Evolutionary conservation across 2,329 filamentous ascomycete species (phyloP).

Genomic region (Capronia americana): DNA sequence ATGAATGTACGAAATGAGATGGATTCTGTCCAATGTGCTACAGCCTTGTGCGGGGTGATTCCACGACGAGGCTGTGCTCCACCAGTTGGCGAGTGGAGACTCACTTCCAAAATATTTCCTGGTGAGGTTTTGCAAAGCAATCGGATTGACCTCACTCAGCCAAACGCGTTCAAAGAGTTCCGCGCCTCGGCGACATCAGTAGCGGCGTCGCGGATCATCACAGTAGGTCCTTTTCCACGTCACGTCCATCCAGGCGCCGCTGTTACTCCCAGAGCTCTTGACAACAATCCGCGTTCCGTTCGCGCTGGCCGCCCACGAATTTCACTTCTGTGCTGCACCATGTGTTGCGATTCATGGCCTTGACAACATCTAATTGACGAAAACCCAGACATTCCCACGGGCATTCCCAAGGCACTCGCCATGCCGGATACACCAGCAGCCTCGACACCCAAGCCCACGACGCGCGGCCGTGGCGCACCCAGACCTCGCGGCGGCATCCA

Average conservation of each 20-base stretch:
- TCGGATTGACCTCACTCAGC: background rate
- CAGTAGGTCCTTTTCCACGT: background rate
- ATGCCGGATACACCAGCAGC: conserved; percentile 13
- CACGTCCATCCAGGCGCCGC: no score
- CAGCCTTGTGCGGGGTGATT: conserved; percentile 11
- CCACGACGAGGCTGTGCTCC: background rate
- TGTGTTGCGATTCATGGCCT: background rate
- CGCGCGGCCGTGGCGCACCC: conserved; percentile 19
- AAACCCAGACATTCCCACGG: background rate
- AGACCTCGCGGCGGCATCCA: conserved; percentile 37
- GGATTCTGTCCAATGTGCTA: background rate
- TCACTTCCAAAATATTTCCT: background rate
- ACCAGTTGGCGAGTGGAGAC: background rate
- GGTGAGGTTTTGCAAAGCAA: background rate
- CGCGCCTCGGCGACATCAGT: background rate
- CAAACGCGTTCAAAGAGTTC: background rate
- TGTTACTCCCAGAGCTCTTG: background rate
- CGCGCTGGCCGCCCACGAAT: background rate
- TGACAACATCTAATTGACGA: background rate
- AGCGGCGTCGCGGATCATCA: background rate
- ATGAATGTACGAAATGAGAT: conserved; percentile 37
- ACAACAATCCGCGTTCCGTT: background rate
- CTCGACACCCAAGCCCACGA: conserved; percentile 21
- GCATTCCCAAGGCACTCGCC: background rate
- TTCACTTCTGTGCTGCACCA: background rate